Evolutionary conservation across 2,329 filamentous ascomycete genomes (phyloP).

Genomic region (Raffaelea arxii): DNA sequence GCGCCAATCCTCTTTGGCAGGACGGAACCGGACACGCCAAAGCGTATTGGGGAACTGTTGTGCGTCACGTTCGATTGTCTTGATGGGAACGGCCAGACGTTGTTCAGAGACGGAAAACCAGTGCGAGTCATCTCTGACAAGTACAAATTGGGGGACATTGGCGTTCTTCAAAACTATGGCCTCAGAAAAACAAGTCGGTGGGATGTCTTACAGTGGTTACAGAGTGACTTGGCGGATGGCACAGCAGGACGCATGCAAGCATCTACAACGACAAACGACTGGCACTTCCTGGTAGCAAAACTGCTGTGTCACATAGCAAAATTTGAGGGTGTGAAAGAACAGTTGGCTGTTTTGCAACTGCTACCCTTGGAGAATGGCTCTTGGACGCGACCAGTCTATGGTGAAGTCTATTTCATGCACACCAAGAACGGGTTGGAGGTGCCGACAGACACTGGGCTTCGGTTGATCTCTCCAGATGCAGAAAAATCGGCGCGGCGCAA

Average conservation of each 20-base stretch:
- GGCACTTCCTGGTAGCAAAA: neutral
- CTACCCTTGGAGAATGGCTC: slow-evolving; percentile 3
- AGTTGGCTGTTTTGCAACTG: neutral
- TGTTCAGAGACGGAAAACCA: too few species aligned
- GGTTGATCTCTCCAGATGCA: slow-evolving; percentile 6
- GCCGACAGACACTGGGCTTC: slow-evolving; percentile 9
- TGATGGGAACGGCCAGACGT: too few species aligned
- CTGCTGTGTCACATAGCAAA: neutral
- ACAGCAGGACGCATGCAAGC: too few species aligned
- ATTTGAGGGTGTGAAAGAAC: neutral
- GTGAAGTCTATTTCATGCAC: slow-evolving; percentile 10
- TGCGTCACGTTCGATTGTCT: too few species aligned
- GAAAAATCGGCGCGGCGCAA: neutral
- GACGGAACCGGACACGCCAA: neutral
- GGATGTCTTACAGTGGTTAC: too few species aligned
- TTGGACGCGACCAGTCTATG: slow-evolving; percentile 10
- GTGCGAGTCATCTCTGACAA: too few species aligned
- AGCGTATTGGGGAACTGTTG: too few species aligned
- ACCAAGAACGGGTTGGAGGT: slow-evolving; percentile 10
- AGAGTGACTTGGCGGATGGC: too few species aligned
- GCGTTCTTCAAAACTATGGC: too few species aligned
- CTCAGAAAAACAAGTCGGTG: too few species aligned
- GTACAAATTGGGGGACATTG: too few species aligned
- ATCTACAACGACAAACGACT: too few species aligned
- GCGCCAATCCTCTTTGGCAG: slow-evolving; percentile 10